Evolutionary conservation across 257 asterid genomes (phyloP).

Genomic region (Salvia rosmarinus): DNA sequence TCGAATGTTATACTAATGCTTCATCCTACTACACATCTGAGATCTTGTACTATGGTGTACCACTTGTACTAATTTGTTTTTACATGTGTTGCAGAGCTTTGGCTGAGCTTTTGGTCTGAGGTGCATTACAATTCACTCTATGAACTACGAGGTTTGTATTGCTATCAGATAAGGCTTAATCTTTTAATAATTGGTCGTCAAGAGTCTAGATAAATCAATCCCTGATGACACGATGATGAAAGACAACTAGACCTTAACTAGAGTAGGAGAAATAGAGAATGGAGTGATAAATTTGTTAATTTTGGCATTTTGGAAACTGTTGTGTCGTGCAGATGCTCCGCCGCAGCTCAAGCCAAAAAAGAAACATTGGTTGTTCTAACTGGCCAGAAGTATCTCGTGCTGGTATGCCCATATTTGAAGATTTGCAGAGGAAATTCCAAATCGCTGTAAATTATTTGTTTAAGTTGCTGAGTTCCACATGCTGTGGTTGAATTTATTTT

Average conservation of each 20-base stretch:
- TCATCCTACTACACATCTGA: background rate
- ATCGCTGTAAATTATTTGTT: conserved; percentile 1
- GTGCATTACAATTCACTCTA: conserved; percentile 75
- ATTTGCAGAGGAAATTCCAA: conserved; percentile 1
- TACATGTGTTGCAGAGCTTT: conserved; percentile 51
- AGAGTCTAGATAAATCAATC: conserved; percentile 1
- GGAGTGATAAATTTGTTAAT: background rate
- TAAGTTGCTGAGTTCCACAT: background rate
- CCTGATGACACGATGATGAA: background rate
- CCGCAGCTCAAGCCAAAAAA: conserved; percentile 44
- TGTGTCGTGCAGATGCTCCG: conserved; percentile 48
- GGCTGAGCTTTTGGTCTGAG: conserved; percentile 80
- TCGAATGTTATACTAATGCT: background rate
- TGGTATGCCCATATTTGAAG: background rate
- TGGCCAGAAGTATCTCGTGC: conserved; percentile 3
- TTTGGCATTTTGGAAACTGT: conserved; percentile 10
- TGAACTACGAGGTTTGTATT: conserved; percentile 52
- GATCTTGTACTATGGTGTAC: background rate
- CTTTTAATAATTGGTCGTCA: too few relatives aligned
- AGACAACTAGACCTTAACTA: too few relatives aligned
- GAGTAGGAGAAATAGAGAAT: background rate
- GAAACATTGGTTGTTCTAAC: conserved; percentile 62
- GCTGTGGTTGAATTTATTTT: background rate
- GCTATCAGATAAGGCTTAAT: background rate
- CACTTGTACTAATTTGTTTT: background rate